Evolutionary conservation across 305 asterid genomes (phyloP).

Genomic region (Fraxinus paxiana): DNA sequence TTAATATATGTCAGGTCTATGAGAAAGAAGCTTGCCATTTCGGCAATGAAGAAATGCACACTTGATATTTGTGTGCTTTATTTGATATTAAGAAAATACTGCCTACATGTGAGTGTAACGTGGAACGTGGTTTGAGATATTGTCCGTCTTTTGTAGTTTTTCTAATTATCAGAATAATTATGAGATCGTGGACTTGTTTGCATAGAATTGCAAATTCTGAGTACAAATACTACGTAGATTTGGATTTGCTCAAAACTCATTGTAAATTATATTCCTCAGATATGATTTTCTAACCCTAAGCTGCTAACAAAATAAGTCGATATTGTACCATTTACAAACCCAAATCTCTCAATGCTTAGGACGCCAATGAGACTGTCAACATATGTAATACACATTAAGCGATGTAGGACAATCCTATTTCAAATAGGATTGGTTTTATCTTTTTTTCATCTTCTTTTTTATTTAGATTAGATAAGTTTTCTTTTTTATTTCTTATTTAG

Average conservation of each 20-base stretch:
- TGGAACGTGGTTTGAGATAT: neutral
- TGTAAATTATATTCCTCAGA: neutral
- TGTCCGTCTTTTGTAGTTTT: neutral
- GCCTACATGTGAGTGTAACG: neutral
- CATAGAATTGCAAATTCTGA: neutral
- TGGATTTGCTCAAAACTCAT: neutral
- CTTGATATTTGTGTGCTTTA: neutral
- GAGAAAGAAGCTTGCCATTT: neutral
- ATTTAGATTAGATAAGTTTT: neutral
- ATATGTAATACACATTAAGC: neutral
- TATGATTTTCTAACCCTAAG: neutral
- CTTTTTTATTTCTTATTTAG: neutral
- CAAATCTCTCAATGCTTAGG: neutral
- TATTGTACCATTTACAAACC: neutral
- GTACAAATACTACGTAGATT: neutral
- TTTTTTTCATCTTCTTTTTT: neutral
- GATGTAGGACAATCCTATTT: neutral
- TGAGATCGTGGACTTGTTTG: neutral
- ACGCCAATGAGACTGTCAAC: neutral
- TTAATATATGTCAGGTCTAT: neutral
- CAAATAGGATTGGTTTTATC: neutral
- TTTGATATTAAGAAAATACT: neutral
- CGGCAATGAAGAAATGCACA: neutral
- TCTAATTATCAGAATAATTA: neutral
- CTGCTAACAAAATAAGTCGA: neutral